Evolutionary conservation across 2,329 filamentous ascomycete genomes (phyloP).

Genomic region (Sporothrix mexicana): DNA sequence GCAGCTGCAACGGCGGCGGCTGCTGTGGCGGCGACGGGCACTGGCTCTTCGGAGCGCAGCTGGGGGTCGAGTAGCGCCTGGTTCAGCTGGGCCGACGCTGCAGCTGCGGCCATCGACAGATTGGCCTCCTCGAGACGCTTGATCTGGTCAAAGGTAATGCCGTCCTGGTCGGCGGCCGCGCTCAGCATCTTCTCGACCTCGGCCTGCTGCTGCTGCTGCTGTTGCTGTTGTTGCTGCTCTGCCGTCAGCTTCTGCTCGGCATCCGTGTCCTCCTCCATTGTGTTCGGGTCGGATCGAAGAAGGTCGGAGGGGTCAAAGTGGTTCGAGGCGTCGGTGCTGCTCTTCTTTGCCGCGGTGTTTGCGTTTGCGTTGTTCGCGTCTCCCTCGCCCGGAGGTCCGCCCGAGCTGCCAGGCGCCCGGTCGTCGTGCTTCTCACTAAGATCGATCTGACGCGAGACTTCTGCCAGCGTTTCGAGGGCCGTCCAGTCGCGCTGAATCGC

Average conservation of each 20-base stretch:
- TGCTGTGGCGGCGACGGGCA: constrained; percentile 26
- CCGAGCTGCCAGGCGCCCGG: constrained; percentile 52
- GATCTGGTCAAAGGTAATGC: constrained; percentile 50
- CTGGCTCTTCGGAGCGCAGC: constrained; percentile 42
- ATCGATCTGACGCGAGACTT: constrained; percentile 83
- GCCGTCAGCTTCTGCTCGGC: neutral
- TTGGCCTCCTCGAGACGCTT: constrained; percentile 58
- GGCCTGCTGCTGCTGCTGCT: constrained; percentile 15
- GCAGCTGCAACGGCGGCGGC: constrained; percentile 26
- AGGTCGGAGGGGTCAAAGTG: constrained; percentile 31
- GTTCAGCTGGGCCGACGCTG: constrained; percentile 58
- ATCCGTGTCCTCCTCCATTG: constrained; percentile 24
- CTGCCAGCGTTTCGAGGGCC: constrained; percentile 82
- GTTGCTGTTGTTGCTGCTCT: constrained; percentile 3
- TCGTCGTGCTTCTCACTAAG: constrained; percentile 65
- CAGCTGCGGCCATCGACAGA: constrained; percentile 62
- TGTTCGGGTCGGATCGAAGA: constrained; percentile 30
- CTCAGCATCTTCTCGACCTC: constrained; percentile 22
- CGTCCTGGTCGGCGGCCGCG: constrained; percentile 35
- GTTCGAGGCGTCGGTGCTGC: constrained; percentile 5
- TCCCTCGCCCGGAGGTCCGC: constrained; percentile 47
- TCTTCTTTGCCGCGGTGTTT: neutral
- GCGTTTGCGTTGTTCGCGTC: constrained; percentile 15
- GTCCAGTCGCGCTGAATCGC: constrained; percentile 66
- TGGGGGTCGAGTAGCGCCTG: constrained; percentile 60